These are phyloP conservation scores for Cnidoscolus chayamansa DNA, from an alignment of 441 rosid genomes.

Conservation along the genomic window DNA sequence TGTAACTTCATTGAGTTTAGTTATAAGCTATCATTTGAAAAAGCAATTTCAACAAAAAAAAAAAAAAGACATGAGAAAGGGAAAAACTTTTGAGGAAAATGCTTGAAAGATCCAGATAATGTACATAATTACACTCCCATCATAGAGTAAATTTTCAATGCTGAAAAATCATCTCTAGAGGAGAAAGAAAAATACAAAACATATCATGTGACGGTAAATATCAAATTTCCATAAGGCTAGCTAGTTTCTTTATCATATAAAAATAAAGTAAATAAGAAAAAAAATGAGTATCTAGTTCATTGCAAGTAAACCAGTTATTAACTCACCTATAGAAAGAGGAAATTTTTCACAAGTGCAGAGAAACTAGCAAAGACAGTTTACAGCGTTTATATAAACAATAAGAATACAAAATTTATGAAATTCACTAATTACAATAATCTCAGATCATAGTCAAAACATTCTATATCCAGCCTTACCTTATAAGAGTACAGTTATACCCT, in stretches of 20 bases:
- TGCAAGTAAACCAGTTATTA: neutral
- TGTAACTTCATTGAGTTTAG: too few species aligned
- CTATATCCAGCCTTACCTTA: conserved; percentile 5
- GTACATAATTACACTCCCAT: neutral
- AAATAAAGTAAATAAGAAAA: neutral
- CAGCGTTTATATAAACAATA: neutral
- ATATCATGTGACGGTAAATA: neutral
- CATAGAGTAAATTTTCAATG: neutral
- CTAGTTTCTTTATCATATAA: neutral
- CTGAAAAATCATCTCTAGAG: too few species aligned
- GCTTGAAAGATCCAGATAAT: neutral
- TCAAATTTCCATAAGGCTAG: neutral
- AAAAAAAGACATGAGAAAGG: neutral
- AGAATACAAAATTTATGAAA: neutral
- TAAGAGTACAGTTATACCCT: neutral
- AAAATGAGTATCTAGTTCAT: neutral
- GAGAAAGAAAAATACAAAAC: neutral
- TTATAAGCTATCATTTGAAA: too few species aligned
- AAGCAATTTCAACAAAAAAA: neutral
- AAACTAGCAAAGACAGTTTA: neutral
- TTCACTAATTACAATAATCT: neutral
- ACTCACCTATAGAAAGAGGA: neutral
- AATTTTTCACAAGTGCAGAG: too few species aligned
- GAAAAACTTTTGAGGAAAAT: neutral
- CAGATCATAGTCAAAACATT: neutral